Percentiles rank a stretch among this genome's conserved stretches.
phyloP scores from a whole-genome alignment of 192 early-diverging fungal species.

The Chytriomyces sp. region DNA sequence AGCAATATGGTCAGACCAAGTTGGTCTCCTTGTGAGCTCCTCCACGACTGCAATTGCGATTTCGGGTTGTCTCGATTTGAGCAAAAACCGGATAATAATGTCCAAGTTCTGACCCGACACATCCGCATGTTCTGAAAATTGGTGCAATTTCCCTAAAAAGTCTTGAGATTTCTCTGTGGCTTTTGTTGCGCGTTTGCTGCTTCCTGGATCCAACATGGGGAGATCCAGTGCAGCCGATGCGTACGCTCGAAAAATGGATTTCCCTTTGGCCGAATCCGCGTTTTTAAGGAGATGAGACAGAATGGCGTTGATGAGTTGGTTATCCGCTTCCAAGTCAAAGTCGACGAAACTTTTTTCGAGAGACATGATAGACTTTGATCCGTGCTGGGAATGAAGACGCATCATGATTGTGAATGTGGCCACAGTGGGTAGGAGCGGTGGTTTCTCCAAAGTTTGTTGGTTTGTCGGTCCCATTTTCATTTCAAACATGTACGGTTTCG shows the following conservation, averaged over 20 bases:
- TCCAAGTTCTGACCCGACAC: neutral
- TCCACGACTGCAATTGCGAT: neutral
- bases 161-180: neutral
- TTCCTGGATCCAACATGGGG: neutral
- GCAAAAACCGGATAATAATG: neutral
- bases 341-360: neutral
- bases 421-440: neutral
- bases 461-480: neutral
- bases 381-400: neutral
- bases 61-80: neutral
- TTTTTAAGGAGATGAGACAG: neutral
- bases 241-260: neutral
- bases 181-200: neutral
- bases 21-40: neutral
- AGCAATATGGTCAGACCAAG: no score
- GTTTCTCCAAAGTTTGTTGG: no score
- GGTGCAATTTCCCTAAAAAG: neutral
- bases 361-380: neutral
- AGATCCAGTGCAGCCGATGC: neutral
- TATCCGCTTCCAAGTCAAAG: neutral
- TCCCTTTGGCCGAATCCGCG: no score
- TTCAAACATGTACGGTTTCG: constrained; percentile 2
- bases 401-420: constrained; percentile 2
- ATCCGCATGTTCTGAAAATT: neutral
- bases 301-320: neutral